These are phyloP conservation scores for Pseudocercospora crystallina DNA, from an alignment of 2,329 filamentous ascomycete genomes.

Conservation along the genomic window DNA sequence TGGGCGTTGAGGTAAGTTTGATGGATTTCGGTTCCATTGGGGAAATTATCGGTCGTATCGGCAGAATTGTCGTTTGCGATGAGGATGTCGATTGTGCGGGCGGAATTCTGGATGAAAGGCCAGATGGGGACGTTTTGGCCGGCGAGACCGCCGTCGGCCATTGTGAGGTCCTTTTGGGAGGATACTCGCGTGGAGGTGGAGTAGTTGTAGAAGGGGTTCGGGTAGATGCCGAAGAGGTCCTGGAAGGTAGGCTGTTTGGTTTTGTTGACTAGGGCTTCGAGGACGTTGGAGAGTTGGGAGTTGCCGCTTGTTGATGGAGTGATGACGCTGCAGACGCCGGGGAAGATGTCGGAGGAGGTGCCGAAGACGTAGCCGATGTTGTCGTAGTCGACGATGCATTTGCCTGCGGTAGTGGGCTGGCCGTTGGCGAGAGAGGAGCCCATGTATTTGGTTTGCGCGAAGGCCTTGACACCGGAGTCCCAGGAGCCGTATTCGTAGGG, in stretches of 20 bases:
- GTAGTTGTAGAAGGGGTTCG: constrained; percentile 62
- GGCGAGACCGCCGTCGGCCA: constrained; percentile 54
- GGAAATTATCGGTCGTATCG: constrained; percentile 59
- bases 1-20: constrained; percentile 58
- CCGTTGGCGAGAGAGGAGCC: constrained; percentile 60
- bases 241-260: constrained; percentile 31
- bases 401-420: constrained; percentile 36
- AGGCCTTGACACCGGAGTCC: constrained; percentile 60
- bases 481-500: constrained; percentile 67
- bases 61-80: constrained; percentile 65
- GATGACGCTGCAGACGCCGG: constrained; percentile 28
- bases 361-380: constrained; percentile 51
- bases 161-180: constrained; percentile 40
- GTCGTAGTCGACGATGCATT: constrained; percentile 51
- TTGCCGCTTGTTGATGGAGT: constrained; percentile 8
- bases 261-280: constrained; percentile 29
- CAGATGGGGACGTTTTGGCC: constrained; percentile 55
- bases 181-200: constrained; percentile 42
- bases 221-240: constrained; percentile 54
- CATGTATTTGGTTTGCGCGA: constrained; percentile 60
- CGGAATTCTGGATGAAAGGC: constrained; percentile 52
- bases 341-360: constrained; percentile 47
- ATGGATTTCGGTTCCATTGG: constrained; percentile 60
- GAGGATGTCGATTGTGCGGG: constrained; percentile 60
- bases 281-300: constrained; percentile 23